Base-by-base conservation (phyloP, 805 yeast species). In the Candida cerambycidarum region DNA sequence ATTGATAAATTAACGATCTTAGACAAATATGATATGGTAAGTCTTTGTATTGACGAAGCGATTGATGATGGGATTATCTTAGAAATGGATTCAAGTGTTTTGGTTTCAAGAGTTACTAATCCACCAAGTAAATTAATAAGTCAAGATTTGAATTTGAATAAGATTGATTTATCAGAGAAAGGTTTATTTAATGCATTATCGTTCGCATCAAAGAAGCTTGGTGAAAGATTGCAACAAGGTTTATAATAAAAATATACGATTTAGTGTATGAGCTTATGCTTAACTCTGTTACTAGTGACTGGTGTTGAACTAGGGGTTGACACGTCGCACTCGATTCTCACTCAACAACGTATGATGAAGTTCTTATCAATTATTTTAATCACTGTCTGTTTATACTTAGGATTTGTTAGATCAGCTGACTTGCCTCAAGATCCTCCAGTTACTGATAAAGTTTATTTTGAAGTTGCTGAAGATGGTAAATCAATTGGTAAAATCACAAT, bases 11-110 rank as follows among this genome's bases (percentile, higher is more conserved):
- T 82, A 51, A 78, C 90, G 3, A 69, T 92, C 35, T 77, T 82
- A 55, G 96, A 87, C 51, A 79, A 83, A 60, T 93, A 84, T 60
- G 99, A 93, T 64, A 74, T 87, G 73, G 84, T 89, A 29, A 73
- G 88, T 33, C 75, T 93, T 61, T 87, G 95, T 3, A 78, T 90
- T 33, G 99, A 93, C 63, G 98, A 93, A 66, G 77, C 95, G 8
- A 73, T 93, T 38, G 99, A 93, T 60, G 95, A 90, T 59, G 99
- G 98, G 31, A 80, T 93, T 50, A 81, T 93, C 43, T 75, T 93
- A 53, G 97, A 93, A 63, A 84, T 89, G 19, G 97, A 93, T 57
- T 82, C 95, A 4, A 79, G 84, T 27, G 81, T 87, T 32, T 86
- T 93, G 53, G 90, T 92, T 2, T 79, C 95, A 12, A 79, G 99